Evolutionary conservation across 805 yeast genomes (phyloP), one percentile per base, ranked within the genome.

Genomic region (Blastobotrys mokoenaii): DNA sequence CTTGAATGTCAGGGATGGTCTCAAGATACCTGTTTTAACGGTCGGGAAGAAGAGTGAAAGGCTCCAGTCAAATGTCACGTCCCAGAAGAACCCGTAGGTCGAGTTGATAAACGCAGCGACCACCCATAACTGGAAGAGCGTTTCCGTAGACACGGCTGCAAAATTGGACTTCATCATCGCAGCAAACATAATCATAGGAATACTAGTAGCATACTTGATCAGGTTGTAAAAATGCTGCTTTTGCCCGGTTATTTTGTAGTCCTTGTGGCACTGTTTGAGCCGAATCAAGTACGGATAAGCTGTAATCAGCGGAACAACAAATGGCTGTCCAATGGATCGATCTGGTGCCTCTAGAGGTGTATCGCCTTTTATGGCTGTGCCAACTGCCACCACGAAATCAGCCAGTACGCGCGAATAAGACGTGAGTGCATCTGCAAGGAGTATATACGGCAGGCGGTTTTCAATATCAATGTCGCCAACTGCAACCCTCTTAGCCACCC

Each of bases 1-100:
- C 29, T 53, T 55, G 43, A 67, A 66, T 42, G 53, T 56, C 29
- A 59, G 46, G 1, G 40, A 43, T 5, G 55, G 46, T 7, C 66
- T 49, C 10, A 65, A 46, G 2, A 65, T 64, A 1, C 56, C 55
- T n/a, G 25, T 14, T 29, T 47, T 40, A 31, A 39, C 29, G n/a
- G 5, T 14, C 25, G 20, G 38, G 22, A 17, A 15, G 6, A 51
- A 16, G 7, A 83, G 56, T 9, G 74, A 73, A 41, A 87, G 69
- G 38, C 79, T 78, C 98, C 98, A 93, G 66, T 93, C 99, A 73
- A 78, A 77, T 42, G 74, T 73, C 10, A 90, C 63, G 62, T 93
- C 99, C 99, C 99, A 93, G 45, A 77, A 66, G 49, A 86, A 84
- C 12, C 95, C 75, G 61, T 84, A 93, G 0, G 77, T 55, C 0